Evolutionary conservation across 192 early-diverging fungal species (phyloP).

Genomic region (Borealophlyctis nickersoniae): DNA sequence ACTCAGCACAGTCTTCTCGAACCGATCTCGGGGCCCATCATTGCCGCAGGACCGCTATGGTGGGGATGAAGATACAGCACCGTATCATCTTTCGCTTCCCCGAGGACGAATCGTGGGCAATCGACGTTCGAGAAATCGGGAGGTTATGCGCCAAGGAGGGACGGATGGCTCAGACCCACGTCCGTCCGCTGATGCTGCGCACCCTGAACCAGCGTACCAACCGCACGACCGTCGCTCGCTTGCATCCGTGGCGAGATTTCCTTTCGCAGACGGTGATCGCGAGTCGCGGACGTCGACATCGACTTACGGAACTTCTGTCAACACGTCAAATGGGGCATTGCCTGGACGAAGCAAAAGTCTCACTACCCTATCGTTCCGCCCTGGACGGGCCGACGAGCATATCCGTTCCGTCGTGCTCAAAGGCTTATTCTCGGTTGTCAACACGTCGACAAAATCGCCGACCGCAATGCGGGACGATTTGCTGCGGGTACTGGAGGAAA

Average conservation of each 20-base stretch:
- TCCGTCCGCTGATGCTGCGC: neutral
- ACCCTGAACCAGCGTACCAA: neutral
- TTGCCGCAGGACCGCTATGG: neutral
- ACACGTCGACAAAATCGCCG: conserved; percentile 40
- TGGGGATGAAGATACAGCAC: neutral
- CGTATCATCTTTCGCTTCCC: neutral
- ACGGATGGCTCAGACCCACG: neutral
- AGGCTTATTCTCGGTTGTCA: conserved; percentile 39
- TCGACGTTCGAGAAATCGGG: neutral
- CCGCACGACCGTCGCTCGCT: neutral
- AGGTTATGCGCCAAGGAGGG: neutral
- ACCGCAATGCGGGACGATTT: conserved; percentile 35
- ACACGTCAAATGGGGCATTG: neutral
- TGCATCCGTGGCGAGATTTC: neutral
- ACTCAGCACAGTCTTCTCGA: neutral
- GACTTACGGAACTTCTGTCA: neutral
- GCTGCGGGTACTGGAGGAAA: conserved; percentile 23
- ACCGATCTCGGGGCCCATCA: neutral
- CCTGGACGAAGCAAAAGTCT: neutral
- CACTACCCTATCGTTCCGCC: neutral
- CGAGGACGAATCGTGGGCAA: neutral
- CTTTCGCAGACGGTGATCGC: too few species aligned
- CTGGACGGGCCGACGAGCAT: conserved; percentile 39
- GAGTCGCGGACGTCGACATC: too few species aligned
- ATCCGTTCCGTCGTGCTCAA: conserved; percentile 40